Base-by-base conservation (phyloP, 2,329 filamentous ascomycete species). In the Talaromyces sp. region DNA sequence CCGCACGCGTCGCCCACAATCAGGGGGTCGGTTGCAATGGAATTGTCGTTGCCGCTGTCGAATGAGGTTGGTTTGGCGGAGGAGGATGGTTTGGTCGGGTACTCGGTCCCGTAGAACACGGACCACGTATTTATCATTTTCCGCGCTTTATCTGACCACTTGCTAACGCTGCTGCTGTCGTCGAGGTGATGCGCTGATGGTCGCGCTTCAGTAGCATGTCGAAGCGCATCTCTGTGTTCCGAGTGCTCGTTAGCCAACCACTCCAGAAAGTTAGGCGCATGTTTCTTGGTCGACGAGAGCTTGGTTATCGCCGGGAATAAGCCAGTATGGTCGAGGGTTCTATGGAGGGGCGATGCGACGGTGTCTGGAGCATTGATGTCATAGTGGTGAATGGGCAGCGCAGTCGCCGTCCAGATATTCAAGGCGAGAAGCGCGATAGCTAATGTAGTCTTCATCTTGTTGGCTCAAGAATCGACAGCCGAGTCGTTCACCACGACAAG, bases 51-150 rank as follows among this genome's bases (percentile, higher is more conserved):
- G 8, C 25, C 56, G 22, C 22, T 33, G n/a, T 59, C 56, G 8
- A 59, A 59, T 31, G 56, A 59, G n/a, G 47, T 37, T 6, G n/a
- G 54, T 33, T 25, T 37, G 33, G 31, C 35, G n/a, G 22, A 49
- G 27, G 17, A 9, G 13, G 47, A 31, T 8, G 25, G 19, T 31
- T 39, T 58, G 33, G 37, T 35, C 1, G 64, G 64, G 22, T 59
- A 62, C 15, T 62, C 59, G 3, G 54, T 66, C 2, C 27, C 8
- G 37, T 66, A 66, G 52, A 66, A 66, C 11, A 31, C 13, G 17
- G 59, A 60, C 64, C 43, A 62, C 8, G 64, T 49, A 7, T 39
- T 59, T 7, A 62, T 10, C 10, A 45, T 62, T 45, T 33, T 62
- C 27, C 45, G 43, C 1, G 22, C 19, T 33, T 8, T 11, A 6